phyloP scores from a whole-genome alignment of 1,139 yeast species.

The Hanseniaspora gamundiae region DNA sequence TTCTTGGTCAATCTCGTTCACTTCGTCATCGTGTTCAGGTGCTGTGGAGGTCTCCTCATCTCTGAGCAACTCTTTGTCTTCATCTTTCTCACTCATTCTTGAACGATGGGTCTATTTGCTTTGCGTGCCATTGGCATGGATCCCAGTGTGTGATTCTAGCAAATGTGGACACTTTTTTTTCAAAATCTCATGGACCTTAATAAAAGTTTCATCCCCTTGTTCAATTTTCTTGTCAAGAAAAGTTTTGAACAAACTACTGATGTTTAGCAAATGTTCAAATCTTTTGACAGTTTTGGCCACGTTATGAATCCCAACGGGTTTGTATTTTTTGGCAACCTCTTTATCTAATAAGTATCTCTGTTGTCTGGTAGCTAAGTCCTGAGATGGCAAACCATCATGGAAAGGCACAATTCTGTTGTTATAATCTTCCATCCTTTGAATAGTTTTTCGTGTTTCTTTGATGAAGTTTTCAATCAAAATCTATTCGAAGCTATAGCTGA shows the following conservation, averaged over 20 bases:
- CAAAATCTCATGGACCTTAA: constrained; percentile 30
- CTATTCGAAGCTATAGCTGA: no score
- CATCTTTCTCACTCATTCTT: constrained; percentile 58
- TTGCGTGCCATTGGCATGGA: constrained; percentile 14
- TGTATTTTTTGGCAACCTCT: neutral
- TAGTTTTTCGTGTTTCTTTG: neutral
- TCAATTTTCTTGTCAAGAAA: constrained; percentile 57
- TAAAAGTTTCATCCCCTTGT: constrained; percentile 45
- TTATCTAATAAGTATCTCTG: neutral
- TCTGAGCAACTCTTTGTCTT: constrained; percentile 52
- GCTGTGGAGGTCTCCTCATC: constrained; percentile 34
- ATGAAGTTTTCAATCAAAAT: no score
- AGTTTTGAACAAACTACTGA: constrained; percentile 57
- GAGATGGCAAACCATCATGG: constrained; percentile 3
- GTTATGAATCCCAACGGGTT: neutral
- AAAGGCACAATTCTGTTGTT: constrained; percentile 1
- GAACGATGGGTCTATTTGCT: constrained; percentile 13
- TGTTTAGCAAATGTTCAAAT: constrained; percentile 51
- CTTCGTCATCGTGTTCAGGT: constrained; percentile 24
- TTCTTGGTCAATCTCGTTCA: constrained; percentile 12
- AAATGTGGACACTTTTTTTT: constrained; percentile 17
- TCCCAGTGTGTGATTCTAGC: constrained; percentile 3
- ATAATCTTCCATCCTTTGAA: constrained; percentile 2
- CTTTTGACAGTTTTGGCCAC: constrained; percentile 38
- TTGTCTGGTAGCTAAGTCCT: neutral